These are phyloP conservation scores for Ophiostoma quercus DNA, from an alignment of 2,329 filamentous ascomycete genomes.

Conservation along the genomic window DNA sequence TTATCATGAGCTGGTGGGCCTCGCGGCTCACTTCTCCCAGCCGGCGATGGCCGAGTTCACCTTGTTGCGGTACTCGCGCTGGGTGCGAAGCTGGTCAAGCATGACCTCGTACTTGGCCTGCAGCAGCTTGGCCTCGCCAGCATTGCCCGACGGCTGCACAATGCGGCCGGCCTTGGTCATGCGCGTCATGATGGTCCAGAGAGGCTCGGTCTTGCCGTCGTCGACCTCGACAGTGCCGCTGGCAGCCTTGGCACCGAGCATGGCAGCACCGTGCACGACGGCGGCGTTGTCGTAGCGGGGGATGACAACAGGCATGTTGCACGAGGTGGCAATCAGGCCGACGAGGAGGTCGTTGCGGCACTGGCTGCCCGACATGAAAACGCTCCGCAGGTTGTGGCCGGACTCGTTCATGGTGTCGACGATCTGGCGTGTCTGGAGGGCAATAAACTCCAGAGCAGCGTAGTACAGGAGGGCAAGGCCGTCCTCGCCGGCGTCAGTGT, in stretches of 20 bases:
- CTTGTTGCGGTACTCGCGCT: slow-evolving; percentile 73
- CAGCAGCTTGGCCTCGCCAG: slow-evolving; percentile 70
- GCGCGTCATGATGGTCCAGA: slow-evolving; percentile 97
- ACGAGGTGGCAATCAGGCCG: slow-evolving; percentile 83
- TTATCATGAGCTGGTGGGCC: neutral
- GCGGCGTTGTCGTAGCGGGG: slow-evolving; percentile 91
- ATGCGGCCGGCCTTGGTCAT: slow-evolving; percentile 92
- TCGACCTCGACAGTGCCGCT: slow-evolving; percentile 68
- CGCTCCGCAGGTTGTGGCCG: slow-evolving; percentile 80
- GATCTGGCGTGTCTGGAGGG: slow-evolving; percentile 93
- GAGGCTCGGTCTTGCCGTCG: slow-evolving; percentile 71
- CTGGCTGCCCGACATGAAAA: slow-evolving; percentile 98
- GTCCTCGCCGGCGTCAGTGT: slow-evolving; percentile 73
- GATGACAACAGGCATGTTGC: slow-evolving; percentile 87
- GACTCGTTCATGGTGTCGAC: slow-evolving; percentile 87
- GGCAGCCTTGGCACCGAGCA: slow-evolving; percentile 96
- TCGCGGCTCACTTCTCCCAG: slow-evolving; percentile 31
- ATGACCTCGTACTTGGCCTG: slow-evolving; percentile 94
- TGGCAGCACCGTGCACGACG: slow-evolving; percentile 95
- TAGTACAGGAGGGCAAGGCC: slow-evolving; percentile 91
- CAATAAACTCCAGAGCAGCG: slow-evolving; percentile 95
- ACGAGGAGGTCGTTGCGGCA: slow-evolving; percentile 95
- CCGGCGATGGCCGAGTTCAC: slow-evolving; percentile 59
- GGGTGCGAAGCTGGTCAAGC: slow-evolving; percentile 80
- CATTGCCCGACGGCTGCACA: slow-evolving; percentile 67